A percentile compares a stretch with the other conserved stretches of the same genome.
Evolutionary conservation across 164 flowering plant species (phyloP).

Genomic region (Magnolia kwangsiensis): DNA sequence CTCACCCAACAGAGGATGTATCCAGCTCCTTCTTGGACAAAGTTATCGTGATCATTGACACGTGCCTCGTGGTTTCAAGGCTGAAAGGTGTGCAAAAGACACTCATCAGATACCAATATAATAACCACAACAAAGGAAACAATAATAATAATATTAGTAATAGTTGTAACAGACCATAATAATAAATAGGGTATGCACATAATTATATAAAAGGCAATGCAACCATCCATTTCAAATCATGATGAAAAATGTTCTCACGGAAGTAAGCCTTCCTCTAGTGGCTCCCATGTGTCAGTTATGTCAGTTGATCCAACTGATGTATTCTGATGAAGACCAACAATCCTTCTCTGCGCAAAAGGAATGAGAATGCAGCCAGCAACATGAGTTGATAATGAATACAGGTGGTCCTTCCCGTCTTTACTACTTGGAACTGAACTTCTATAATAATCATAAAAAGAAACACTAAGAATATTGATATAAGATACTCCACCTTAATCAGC

Average conservation of each 20-base stretch:
- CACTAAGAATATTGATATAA: not conserved
- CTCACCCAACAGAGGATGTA: conserved; percentile 51
- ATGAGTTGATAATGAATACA: not conserved
- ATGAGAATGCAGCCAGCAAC: not conserved
- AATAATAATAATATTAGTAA: not conserved
- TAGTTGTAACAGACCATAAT: not conserved
- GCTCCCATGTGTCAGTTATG: conserved; percentile 68
- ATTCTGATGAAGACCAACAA: conserved; percentile 61
- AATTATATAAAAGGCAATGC: not conserved
- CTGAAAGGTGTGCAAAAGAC: conserved; percentile 24
- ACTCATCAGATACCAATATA: not conserved
- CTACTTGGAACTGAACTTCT: not conserved
- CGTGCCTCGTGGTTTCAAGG: conserved; percentile 62
- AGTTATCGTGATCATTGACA: conserved; percentile 59
- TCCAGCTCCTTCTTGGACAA: conserved; percentile 59
- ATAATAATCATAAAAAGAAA: not conserved
- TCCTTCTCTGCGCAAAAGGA: conserved; percentile 47
- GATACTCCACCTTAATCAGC: conserved; percentile 40
- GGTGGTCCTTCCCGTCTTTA: not conserved
- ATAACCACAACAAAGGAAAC: not conserved
- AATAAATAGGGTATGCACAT: no score
- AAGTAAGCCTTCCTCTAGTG: conserved; percentile 75
- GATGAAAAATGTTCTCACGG: conserved; percentile 35
- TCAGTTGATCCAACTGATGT: conserved; percentile 61
- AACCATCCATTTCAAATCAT: not conserved